Conservation (phyloP, 1,284 basidiomycete species). For the Hemileia vastatrix region DNA sequence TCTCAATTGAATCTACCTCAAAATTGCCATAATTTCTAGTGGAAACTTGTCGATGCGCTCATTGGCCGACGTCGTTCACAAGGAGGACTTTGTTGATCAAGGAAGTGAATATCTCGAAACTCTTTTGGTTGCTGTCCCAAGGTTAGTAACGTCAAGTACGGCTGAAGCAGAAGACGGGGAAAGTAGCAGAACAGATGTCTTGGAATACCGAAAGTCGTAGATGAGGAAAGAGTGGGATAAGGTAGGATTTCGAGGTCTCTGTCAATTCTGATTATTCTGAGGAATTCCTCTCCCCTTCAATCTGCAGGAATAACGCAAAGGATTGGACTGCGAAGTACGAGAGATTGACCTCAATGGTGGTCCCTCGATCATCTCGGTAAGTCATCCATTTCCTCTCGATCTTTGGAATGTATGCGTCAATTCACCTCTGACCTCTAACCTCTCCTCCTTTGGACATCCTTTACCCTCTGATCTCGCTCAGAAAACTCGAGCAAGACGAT, state of each 20-base stretch:
- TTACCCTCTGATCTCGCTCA: neutral
- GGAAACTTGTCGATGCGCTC: slow-evolving; percentile 86
- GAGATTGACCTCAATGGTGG: slow-evolving; percentile 75
- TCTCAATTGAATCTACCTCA: neutral
- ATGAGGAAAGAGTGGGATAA: neutral
- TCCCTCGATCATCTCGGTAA: slow-evolving; percentile 68
- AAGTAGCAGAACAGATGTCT: neutral
- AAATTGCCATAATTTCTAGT: slow-evolving; percentile 47
- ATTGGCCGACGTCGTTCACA: slow-evolving; percentile 76
- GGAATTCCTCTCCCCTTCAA: slow-evolving; percentile 22
- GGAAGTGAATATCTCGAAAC: slow-evolving; percentile 92
- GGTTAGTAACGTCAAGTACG: slow-evolving; percentile 50
- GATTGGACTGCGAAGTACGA: slow-evolving; percentile 88
- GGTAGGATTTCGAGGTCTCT: neutral
- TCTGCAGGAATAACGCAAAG: slow-evolving; percentile 62
- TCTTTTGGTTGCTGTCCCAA: slow-evolving; percentile 83
- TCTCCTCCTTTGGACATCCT: slow-evolving; percentile 1
- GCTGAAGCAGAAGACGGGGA: neutral
- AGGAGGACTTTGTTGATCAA: slow-evolving; percentile 62
- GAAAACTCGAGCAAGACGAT: slow-evolving; percentile 53
- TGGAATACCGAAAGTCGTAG: too few relatives aligned
- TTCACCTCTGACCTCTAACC: neutral
- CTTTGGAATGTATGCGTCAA: neutral
- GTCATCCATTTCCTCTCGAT: neutral
- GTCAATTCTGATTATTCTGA: neutral